Base-by-base conservation (phyloP, 192 early-diverging fungal genomes). In the Lobosporangium transversale region DNA sequence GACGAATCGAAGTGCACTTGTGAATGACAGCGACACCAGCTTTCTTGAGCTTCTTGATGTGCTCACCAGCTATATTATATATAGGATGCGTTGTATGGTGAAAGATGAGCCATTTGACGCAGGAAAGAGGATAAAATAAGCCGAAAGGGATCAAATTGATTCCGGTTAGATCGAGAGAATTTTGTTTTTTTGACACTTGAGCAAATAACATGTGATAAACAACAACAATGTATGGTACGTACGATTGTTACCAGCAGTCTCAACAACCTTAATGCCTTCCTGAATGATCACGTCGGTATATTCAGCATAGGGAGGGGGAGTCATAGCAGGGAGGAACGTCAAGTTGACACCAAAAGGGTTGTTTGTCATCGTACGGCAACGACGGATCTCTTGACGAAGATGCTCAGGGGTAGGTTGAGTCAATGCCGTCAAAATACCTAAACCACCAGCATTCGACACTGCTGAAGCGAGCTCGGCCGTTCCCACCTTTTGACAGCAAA, bases 341-440 rank as follows among this genome's bases (percentile, higher is more conserved):
- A 94, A 59, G 80, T 94, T 94, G 70, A 94, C 92, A 53, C 91
- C 92, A 54, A 94, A 94, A 6, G 92, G 92, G 62, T 92, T 92
- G 65, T 63, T 79, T 37, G 92, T 94, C 89, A 94, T 87, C 47
- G 66, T 85, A 32, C 90, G 74, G 84, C 89, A 91, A 27, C 92
- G 85, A 27, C 70, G 81, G 67, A 94, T 93, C 70, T 93, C 92
- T 23, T 70, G 71, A 58, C 87, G 84, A n/a, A 93, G 70, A 56
- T 82, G 86, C 44, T 92, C 90, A 8, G 92, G 92, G 1, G 92
- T 92, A 33, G 92, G 92, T 68, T 94, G 91, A 27, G 92, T 93
- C 58, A 93, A 81, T 15, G 86, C 90, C 11, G 92, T 93, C 33
- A 93, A 79, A 23, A 93, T 76, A 44, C 89, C 86, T 40, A 92